A percentile compares a stretch with the other conserved stretches of the same genome.
Conservation (phyloP, 257 asterid species). For the Solanum microdontum region DNA sequence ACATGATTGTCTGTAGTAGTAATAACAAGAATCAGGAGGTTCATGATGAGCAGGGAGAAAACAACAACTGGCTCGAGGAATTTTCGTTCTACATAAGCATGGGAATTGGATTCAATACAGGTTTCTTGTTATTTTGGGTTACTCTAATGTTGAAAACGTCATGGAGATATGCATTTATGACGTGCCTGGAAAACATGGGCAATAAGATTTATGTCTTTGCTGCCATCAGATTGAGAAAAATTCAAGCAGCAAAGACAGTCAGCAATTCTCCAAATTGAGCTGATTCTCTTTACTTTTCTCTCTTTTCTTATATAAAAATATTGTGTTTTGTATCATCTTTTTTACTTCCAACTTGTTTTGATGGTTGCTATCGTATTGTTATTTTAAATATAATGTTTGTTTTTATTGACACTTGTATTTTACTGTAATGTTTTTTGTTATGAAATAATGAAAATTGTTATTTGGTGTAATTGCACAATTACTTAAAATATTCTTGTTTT, state of each 20-base stretch:
- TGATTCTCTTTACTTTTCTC: not conserved
- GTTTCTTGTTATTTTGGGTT: too few relatives aligned
- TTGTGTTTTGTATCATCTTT: rapidly evolving
- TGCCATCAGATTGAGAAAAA: not conserved
- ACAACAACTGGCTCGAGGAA: not conserved
- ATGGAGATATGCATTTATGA: not conserved
- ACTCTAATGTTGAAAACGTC: not conserved
- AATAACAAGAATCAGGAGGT: not conserved
- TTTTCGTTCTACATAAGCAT: not conserved
- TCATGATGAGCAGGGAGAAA: not conserved
- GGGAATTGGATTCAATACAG: too few relatives aligned
- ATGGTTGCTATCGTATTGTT: too few relatives aligned
- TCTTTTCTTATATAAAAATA: too few relatives aligned
- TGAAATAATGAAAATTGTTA: not conserved
- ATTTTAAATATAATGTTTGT: too few relatives aligned
- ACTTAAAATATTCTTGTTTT: too few relatives aligned
- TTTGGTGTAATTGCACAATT: not conserved
- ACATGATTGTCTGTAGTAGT: not conserved
- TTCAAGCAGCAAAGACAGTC: not conserved
- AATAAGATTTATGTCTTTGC: not conserved
- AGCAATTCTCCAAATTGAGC: not conserved
- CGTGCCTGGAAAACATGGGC: not conserved
- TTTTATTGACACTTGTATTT: too few relatives aligned
- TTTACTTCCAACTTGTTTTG: not conserved
- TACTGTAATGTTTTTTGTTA: not conserved